Conservation (phyloP, 1,284 basidiomycete species). For the Ceratobasidium sp. region DNA sequence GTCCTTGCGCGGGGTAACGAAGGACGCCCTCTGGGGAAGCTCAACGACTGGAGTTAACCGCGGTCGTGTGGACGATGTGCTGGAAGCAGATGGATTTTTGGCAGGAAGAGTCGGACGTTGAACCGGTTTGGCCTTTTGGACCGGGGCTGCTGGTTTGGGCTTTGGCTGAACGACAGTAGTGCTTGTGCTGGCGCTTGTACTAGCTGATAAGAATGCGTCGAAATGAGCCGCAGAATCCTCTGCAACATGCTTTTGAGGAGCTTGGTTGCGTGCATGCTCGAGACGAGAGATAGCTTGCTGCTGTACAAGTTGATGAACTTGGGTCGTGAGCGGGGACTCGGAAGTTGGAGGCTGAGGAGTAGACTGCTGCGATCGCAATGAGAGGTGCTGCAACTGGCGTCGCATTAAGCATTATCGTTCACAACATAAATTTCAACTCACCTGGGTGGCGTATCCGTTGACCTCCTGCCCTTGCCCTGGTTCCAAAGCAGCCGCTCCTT, state of each 20-base stretch:
- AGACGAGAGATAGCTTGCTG: slow-evolving; percentile 8
- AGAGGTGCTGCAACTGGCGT: slow-evolving; percentile 24
- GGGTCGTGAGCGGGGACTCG: slow-evolving; percentile 11
- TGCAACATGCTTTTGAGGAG: slow-evolving; percentile 15
- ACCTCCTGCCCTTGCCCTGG: slow-evolving; percentile 11
- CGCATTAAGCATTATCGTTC: not conserved
- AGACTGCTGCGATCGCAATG: slow-evolving; percentile 26
- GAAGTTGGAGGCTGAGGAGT: slow-evolving; percentile 8
- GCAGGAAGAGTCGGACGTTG: slow-evolving; percentile 20
- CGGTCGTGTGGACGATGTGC: slow-evolving; percentile 10
- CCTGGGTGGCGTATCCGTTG: slow-evolving; percentile 34
- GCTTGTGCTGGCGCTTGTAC: not conserved
- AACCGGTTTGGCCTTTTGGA: not conserved
- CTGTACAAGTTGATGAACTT: slow-evolving; percentile 3
- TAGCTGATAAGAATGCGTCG: slow-evolving; percentile 41
- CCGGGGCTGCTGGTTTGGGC: slow-evolving; percentile 1
- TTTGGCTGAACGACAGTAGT: too few relatives aligned
- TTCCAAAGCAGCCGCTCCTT: not conserved
- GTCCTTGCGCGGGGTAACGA: slow-evolving; percentile 41
- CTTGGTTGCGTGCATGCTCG: not conserved
- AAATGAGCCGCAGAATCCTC: slow-evolving; percentile 43
- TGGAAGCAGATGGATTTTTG: slow-evolving; percentile 1
- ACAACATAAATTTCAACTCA: not conserved
- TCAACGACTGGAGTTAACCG: slow-evolving; percentile 17
- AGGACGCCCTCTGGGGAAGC: slow-evolving; percentile 7